phyloP scores from a whole-genome alignment of 73 alveolate genomes.

The Uronychia setigera region DNA sequence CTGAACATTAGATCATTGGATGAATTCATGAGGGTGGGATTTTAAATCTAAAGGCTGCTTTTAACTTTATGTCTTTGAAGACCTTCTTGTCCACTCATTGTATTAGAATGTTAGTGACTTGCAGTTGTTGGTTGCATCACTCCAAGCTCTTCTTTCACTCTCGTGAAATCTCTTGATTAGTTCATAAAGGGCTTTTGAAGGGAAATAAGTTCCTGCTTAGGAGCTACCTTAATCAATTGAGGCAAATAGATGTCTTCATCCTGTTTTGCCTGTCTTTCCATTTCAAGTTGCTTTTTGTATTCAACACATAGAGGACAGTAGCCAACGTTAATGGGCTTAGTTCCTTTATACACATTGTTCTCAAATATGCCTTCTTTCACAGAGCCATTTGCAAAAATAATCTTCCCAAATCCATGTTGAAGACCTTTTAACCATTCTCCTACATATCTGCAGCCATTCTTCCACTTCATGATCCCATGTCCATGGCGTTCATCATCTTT shows the following conservation, averaged over 20 bases:
- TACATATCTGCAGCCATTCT: not conserved
- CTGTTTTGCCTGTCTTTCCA: not conserved
- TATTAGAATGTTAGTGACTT: too few species aligned
- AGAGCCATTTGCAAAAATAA: not conserved
- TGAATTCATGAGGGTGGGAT: too few species aligned
- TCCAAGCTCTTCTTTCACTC: too few species aligned
- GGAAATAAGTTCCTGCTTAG: not conserved
- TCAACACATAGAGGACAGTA: not conserved
- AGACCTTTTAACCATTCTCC: not conserved
- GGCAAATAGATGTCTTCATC: not conserved
- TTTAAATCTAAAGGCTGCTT: too few species aligned
- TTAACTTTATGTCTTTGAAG: too few species aligned
- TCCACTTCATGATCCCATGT: conserved; percentile 10
- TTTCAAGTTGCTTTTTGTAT: not conserved
- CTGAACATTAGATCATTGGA: too few species aligned
- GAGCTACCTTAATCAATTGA: not conserved
- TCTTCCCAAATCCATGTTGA: not conserved
- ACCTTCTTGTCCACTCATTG: too few species aligned
- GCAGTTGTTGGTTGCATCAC: too few species aligned
- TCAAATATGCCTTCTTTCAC: not conserved
- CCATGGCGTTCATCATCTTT: conserved; percentile 2
- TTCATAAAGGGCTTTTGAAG: not conserved
- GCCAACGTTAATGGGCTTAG: not conserved
- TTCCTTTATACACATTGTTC: not conserved
- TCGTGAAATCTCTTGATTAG: not conserved